These are phyloP conservation scores for Lactuca saligna DNA, from an alignment of 129 eudicot species.

Conservation along the genomic window DNA sequence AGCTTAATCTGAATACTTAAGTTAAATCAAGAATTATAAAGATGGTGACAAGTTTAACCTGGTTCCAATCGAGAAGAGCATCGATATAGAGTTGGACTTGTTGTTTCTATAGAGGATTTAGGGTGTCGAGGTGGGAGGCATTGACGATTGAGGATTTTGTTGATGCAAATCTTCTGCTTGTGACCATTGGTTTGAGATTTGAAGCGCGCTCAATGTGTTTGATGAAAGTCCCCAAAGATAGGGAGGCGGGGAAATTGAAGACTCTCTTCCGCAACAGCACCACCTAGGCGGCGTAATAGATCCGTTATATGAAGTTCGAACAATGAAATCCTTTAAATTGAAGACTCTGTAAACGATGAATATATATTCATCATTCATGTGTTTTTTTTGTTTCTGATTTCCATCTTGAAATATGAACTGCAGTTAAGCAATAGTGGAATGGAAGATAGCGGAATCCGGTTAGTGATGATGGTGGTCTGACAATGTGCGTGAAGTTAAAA, in stretches of 20 bases:
- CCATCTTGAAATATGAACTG: too few relatives aligned
- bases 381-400: too few relatives aligned
- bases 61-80: conserved; percentile 85
- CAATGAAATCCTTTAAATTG: background rate
- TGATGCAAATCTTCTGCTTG: conserved; percentile 14
- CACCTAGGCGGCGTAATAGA: conserved; percentile 51
- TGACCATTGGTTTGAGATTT: conserved; percentile 30
- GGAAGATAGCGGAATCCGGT: too few relatives aligned
- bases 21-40: background rate
- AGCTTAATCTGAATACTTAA: background rate
- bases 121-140: conserved; percentile 56
- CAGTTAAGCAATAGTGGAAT: too few relatives aligned
- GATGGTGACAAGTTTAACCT: conserved; percentile 40
- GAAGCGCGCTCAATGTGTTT: conserved; percentile 56
- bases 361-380: too few relatives aligned
- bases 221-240: conserved; percentile 57
- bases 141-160: conserved; percentile 31
- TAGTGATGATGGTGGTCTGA: too few relatives aligned
- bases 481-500: too few relatives aligned
- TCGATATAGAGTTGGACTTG: conserved; percentile 68
- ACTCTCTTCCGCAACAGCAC: conserved; percentile 25
- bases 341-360: too few relatives aligned
- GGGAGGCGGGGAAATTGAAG: conserved; percentile 23
- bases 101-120: conserved; percentile 52
- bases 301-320: background rate